Conservation (phyloP, 495 filamentous ascomycete species). For the Pyrenula aspistea region DNA sequence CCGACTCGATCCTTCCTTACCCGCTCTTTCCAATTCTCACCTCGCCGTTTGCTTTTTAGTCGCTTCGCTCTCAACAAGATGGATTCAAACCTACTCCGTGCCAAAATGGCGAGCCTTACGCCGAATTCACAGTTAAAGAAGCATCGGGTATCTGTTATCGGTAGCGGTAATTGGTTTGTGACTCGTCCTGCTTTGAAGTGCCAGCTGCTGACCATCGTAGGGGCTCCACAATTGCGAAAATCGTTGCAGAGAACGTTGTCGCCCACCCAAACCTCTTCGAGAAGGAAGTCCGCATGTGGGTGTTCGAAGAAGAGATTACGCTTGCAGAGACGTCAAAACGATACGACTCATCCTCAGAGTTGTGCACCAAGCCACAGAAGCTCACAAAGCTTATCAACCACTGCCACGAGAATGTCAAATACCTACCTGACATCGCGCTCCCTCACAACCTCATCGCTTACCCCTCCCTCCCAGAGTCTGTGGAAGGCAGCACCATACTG, state of each 20-base stretch:
- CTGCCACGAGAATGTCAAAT: conserved; percentile 93
- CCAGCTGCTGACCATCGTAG: conserved; percentile 24
- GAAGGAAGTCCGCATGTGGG: conserved; percentile 91
- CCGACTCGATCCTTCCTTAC: neutral
- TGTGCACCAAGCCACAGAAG: conserved; percentile 58
- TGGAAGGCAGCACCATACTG: conserved; percentile 71
- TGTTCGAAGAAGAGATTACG: conserved; percentile 77
- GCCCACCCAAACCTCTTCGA: conserved; percentile 72
- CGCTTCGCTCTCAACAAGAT: neutral
- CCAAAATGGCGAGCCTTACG: conserved; percentile 29
- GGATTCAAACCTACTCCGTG: neutral
- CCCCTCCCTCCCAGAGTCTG: conserved; percentile 71
- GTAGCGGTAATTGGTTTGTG: conserved; percentile 88
- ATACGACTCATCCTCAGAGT: conserved; percentile 42
- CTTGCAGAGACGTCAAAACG: conserved; percentile 51
- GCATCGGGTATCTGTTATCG: conserved; percentile 90
- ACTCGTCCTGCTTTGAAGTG: neutral
- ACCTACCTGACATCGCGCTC: conserved; percentile 76
- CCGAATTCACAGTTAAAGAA: conserved; percentile 39
- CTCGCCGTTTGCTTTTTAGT: neutral
- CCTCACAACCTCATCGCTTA: conserved; percentile 82
- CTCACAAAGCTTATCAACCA: conserved; percentile 85
- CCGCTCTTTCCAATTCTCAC: neutral
- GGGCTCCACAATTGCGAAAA: conserved; percentile 95
- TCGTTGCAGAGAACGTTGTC: conserved; percentile 82